phyloP scores from a whole-genome alignment of 345 rosid genomes.

The Bruguiera parviflora region DNA sequence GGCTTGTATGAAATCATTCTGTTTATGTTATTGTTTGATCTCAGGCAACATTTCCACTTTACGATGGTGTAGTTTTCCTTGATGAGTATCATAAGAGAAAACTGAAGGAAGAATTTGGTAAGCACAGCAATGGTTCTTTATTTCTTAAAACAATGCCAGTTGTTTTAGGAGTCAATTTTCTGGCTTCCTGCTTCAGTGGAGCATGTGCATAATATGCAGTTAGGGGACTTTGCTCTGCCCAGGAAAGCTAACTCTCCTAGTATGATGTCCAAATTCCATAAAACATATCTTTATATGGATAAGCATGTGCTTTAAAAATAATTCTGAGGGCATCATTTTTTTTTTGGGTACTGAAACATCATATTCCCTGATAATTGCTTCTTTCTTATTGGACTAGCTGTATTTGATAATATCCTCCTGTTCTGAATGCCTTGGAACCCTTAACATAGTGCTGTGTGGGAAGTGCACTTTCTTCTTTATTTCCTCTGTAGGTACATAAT shows the following conservation, averaged over 20 bases:
- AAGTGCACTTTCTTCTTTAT: not conserved
- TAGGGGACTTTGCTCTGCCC: not conserved
- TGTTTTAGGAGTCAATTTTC: not conserved
- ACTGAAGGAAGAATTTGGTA: constrained; percentile 82
- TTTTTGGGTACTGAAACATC: not conserved
- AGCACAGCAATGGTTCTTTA: constrained; percentile 15
- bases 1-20: constrained; percentile 14
- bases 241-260: not conserved
- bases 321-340: not conserved
- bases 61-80: constrained; percentile 59
- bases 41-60: constrained; percentile 60
- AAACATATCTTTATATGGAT: not conserved
- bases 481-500: not conserved
- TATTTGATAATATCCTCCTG: not conserved
- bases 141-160: not conserved
- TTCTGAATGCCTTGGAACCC: not conserved
- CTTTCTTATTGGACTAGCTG: too few relatives aligned
- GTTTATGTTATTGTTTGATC: constrained; percentile 23
- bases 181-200: not conserved
- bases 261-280: not conserved
- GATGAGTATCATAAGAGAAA: constrained; percentile 52
- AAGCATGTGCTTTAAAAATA: not conserved
- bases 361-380: not conserved
- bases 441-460: not conserved
- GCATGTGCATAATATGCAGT: not conserved